Evolutionary conservation across 2,329 filamentous ascomycete genomes (phyloP), one percentile per base, ranked within the genome.

Genomic region (Colletotrichum incanum): DNA sequence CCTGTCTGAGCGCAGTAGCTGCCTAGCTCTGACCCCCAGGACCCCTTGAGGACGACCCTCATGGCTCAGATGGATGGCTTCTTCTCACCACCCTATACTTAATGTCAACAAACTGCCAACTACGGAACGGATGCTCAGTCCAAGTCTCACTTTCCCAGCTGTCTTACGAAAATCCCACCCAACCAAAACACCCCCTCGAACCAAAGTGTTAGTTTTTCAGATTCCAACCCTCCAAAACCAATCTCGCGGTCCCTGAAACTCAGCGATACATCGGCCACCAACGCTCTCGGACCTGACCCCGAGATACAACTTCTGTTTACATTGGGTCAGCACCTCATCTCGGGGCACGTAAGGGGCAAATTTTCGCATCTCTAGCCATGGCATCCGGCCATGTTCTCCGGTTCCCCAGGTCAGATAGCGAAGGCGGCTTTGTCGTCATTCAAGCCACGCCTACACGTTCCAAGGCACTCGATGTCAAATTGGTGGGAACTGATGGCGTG

Each of bases 401-500:
- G 73, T 84, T 94, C 74, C 84, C 87, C 71, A 86, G 91, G 75
- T 87, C 87, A 52, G 88, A 88, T 69, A 82, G 83, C 68, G 82
- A 86, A 56, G 83, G 84, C 58, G 81, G 84, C 20, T 90, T 88
- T 74, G 86, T 94, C 39, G 85, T 95, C 28, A 78, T 93, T 23
- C 87, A 93, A 76, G 87, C 91, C 68, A 84, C 84, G 2, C 82
- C 87, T 28, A 86, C 80, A 67, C 84, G 83, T 47, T 82, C 84
- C 45, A 73, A 85, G 69, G 85, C 87, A 1, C 82, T 94, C 39
- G 91, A 94, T 79, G 80, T 93, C 58, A 91, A 90, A 78, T 80
- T 95, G 39, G 85, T 92, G 43, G 93, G 88, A 43, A 94, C 92
- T 39, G 93, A 95, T 76, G 89, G 90, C 66, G 86, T 88, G 67